Evolutionary conservation across 2,329 filamentous ascomycete species (phyloP), one percentile per base, ranked within the genome.

Genomic region (Epichloe sibirici): DNA sequence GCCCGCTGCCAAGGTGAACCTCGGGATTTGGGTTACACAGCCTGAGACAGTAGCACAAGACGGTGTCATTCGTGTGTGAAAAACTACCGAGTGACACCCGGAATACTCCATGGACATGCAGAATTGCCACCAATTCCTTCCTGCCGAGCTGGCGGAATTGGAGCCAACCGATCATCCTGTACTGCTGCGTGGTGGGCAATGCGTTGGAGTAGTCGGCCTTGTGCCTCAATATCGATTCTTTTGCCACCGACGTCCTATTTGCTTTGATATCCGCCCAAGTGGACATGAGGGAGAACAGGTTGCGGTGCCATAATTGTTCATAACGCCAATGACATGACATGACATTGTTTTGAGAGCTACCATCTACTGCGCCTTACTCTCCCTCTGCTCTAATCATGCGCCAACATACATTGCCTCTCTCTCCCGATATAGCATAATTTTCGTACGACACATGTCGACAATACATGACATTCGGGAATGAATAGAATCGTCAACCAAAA

Each of bases 191-290:
- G 46, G 74, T 74, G 3, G 90, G 63, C 0, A 75, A 74, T 1
- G 83, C 83, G 40, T 79, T 78, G 71, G 91, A 90, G 8, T 86
- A 76, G 0, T 74, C 71, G 11, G 61, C 53, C 88, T 72, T 72
- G 0, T 69, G 48, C 0, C 56, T 59, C 5, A 82, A 63, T 21
- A 21, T 21, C 17, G 17, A 21, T 21, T 76, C 59, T 0, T 63
- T 61, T 0, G 69, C 61, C 1, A 63, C 69, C 0, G 66, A 67
- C 11, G 72, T 76, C 0, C 71, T 73, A 2, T 71, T 72, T 0
- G 62, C 57, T 4, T 72, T 68, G 23, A 76, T 70, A 0, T 61
- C 55, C 5, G 71, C 67, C 83, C 85, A 88, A 4, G 71, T 71
- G 0, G 61, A 62, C 70, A 78, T 69, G 56, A 82, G 90, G 8